A percentile compares a stretch with the other conserved stretches of the same genome.
Conservation (phyloP, 768 basidiomycete species). For the Tylopilus intermedius region DNA sequence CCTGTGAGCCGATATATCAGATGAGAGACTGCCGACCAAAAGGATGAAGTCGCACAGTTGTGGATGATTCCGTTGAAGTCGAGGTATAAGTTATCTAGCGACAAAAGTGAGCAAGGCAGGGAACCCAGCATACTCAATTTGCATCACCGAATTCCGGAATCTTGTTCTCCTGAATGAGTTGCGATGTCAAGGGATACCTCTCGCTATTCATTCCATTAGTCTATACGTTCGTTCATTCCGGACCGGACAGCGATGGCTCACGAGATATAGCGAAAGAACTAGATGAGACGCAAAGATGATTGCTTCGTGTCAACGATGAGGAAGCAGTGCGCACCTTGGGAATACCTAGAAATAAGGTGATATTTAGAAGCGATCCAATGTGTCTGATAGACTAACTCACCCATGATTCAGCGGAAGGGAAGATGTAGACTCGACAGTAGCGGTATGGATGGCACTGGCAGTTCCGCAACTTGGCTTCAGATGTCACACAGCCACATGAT, state of each 20-base stretch:
- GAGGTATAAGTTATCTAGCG: slow-evolving; percentile 79
- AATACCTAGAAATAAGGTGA: slow-evolving; percentile 39
- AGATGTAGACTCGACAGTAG: slow-evolving; percentile 5
- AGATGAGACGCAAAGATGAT: slow-evolving; percentile 9
- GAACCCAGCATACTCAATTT: not conserved
- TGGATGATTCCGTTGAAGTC: slow-evolving; percentile 95
- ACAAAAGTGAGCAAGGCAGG: slow-evolving; percentile 9
- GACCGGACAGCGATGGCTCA: slow-evolving; percentile 34
- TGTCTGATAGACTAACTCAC: slow-evolving; percentile 7
- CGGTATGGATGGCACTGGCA: not conserved
- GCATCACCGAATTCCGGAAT: slow-evolving; percentile 92
- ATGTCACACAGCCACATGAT: slow-evolving; percentile 14
- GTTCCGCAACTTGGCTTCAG: not conserved
- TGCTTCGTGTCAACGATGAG: not conserved
- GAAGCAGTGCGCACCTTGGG: slow-evolving; percentile 49
- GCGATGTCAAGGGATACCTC: slow-evolving; percentile 96
- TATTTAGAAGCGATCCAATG: slow-evolving; percentile 1
- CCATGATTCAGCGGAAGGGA: slow-evolving; percentile 16
- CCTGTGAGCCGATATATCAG: slow-evolving; percentile 34
- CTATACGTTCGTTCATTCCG: not conserved
- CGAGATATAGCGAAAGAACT: slow-evolving; percentile 99
- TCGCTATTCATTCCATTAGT: slow-evolving; percentile 50
- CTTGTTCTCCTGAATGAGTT: slow-evolving; percentile 96
- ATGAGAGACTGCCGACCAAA: not conserved
- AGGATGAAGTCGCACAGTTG: slow-evolving; percentile 45